Evolutionary conservation across 139 green algal species (phyloP), one percentile per base, ranked within the genome.

Genomic region (Yamagishiella unicocca): DNA sequence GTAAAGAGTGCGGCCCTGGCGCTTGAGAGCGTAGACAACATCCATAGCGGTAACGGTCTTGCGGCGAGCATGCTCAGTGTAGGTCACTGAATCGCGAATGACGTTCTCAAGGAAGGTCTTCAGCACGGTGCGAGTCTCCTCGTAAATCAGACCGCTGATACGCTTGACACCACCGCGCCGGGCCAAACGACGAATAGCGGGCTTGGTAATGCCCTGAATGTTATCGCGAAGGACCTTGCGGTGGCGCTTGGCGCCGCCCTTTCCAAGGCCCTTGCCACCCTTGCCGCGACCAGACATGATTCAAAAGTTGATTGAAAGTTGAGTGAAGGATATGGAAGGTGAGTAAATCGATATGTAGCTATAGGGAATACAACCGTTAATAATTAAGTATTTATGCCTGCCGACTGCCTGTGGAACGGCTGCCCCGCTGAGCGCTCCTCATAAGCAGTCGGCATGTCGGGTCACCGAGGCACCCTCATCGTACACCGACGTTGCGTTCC

Each of bases 31-130:
- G 85, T 98, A 99, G 8, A 98, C 97, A 4, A 99, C 96, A 88
- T 99, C 97, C 92, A 98, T 96, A 38, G 97, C 97, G 42, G 97
- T 98, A 42, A 99, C 97, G 19, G 97, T 99, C 96, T 99, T 98
- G 86, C 97, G 93, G 79, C 96, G 93, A 54, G 97, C 97, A 93
- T 99, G 97, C 96, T 99, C 97, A 50, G 97, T 98, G 95, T 99
- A 99, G 89, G 97, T 99, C 31, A 99, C 97, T 25, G 97, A 95
- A 85, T 99, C 97, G 71, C 96, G 93, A 90, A 98, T 96, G 38
- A 98, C 96, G 90, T 97, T 98, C 94, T 98, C 96, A 35, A 98
- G 94, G 92, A 98, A 98, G 74, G 97, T 94, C 94, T 98, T 98
- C 82, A 98, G 94, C 40, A 98, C 95, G 76, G 94, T 95, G 88